Base-by-base conservation (phyloP, 1,284 basidiomycete species). In the Puccinia polysora region DNA sequence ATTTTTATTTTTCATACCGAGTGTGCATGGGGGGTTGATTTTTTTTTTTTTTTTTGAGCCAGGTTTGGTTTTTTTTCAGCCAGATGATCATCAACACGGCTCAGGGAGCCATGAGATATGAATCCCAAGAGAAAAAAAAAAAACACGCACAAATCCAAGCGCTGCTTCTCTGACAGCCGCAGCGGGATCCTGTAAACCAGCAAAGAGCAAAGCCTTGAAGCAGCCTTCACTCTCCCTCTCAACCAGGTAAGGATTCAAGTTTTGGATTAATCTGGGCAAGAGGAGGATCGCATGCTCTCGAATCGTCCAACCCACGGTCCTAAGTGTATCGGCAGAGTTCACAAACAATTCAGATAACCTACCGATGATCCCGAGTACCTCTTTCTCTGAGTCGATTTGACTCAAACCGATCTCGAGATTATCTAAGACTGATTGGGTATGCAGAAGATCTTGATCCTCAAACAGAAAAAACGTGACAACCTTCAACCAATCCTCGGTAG, bases 121-220 rank as follows among this genome's bases (percentile, higher is more conserved):
- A n/a, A n/a, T n/a, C n/a, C n/a, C 25, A n/a, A 18, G 50, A 18
- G 25, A 30, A 28, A 49, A 20, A 56, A 36, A 8, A 40, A 23
- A n/a, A 30, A 40, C 40, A 52, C 67, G 20, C 34, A 70, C 67
- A 52, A 70, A 70, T 40, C 52, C 34, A 2, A 70, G 20, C 23
- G 40, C 53, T n/a, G 67, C 67, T 59, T 70, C 67, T 60, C 67
- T 70, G n/a, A 70, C 67, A 59, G 67, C 67, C 15, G 67, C 38
- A 32, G 47, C 58, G 10, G 53, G 36, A 40, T 70, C 67, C 34
- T 45, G 43, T n/a, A 70, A 49, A 14, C 56, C 67, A 30, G 50
- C 40, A 20, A 58, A 56, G 18, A 70, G 58, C 4, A 70, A 23
- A 20, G 38, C 58, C 58, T 60, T 56, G 49, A 70, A 50, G 30